A percentile compares a stretch with the other conserved stretches of the same genome.
phyloP scores from a whole-genome alignment of 139 green algal genomes.

The Coelastrella sp. region DNA sequence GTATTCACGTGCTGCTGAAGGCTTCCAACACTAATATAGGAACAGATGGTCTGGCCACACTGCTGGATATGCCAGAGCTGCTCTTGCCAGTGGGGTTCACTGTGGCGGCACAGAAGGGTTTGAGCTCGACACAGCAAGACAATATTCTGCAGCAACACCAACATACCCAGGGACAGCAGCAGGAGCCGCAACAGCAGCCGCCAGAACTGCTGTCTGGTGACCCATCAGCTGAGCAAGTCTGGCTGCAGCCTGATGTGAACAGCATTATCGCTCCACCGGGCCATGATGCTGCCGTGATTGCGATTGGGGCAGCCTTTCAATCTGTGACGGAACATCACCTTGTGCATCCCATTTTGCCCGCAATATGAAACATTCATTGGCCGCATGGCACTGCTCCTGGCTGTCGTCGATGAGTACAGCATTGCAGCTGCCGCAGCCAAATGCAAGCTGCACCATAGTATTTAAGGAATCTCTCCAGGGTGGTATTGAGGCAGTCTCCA shows the following conservation, averaged over 20 bases:
- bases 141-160: background rate
- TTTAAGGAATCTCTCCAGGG: too few species aligned
- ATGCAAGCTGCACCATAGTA: too few species aligned
- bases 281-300: slow-evolving; percentile 12
- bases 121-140: background rate
- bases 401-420: too few species aligned
- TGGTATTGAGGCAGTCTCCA: too few species aligned
- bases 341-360: background rate
- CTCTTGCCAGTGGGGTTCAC: slow-evolving; percentile 13
- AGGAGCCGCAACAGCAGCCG: background rate
- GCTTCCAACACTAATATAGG: background rate
- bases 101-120: background rate
- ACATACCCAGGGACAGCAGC: background rate
- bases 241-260: slow-evolving; percentile 26
- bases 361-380: background rate
- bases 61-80: slow-evolving; percentile 39
- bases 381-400: too few species aligned
- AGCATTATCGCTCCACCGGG: slow-evolving; percentile 11
- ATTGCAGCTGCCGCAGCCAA: too few species aligned
- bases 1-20: slow-evolving; percentile 35
- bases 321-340: slow-evolving; percentile 1
- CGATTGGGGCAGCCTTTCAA: slow-evolving; percentile 29
- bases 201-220: background rate
- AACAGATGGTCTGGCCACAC: slow-evolving; percentile 1
- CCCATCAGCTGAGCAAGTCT: background rate